A percentile compares a stretch with the other conserved stretches of the same genome.
phyloP scores from a whole-genome alignment of 2,329 filamentous ascomycete species.

The Fulvia fulva region DNA sequence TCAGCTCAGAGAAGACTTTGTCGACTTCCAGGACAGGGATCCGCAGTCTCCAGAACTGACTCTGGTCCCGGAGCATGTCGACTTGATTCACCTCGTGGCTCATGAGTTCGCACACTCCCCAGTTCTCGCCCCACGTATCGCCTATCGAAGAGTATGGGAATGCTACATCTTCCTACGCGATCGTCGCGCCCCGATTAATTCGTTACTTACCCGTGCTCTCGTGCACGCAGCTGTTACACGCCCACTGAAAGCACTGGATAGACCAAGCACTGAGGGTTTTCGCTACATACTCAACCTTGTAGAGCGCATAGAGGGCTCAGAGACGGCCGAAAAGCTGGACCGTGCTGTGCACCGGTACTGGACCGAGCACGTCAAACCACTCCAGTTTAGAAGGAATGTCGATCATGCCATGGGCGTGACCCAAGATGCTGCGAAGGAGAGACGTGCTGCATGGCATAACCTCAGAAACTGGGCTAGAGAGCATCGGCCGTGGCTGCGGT shows the following conservation, averaged over 20 bases:
- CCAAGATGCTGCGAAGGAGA: background rate
- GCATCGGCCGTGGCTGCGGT: background rate
- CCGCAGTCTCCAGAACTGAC: background rate
- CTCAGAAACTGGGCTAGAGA: background rate
- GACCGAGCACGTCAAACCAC: constrained; percentile 1
- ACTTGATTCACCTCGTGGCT: constrained; percentile 46
- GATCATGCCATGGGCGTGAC: background rate
- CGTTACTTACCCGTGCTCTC: constrained; percentile 46
- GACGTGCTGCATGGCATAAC: background rate
- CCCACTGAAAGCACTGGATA: constrained; percentile 36
- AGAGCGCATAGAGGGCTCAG: constrained; percentile 39
- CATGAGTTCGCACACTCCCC: constrained; percentile 39
- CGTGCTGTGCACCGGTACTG: constrained; percentile 19
- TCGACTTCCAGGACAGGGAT: background rate
- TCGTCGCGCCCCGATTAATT: constrained; percentile 41
- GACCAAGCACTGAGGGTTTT: constrained; percentile 35
- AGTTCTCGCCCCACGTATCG: constrained; percentile 37
- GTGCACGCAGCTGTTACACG: constrained; percentile 48
- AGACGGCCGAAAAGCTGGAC: constrained; percentile 37
- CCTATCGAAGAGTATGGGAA: constrained; percentile 46
- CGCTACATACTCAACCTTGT: constrained; percentile 46
- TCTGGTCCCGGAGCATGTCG: constrained; percentile 36
- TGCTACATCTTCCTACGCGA: constrained; percentile 45
- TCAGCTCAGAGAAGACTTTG: constrained; percentile 7
- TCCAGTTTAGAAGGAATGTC: background rate